A percentile compares a stretch with the other conserved stretches of the same genome.
These are phyloP conservation scores for Tausonia pullulans DNA, from an alignment of 1,284 basidiomycete species.

Conservation along the genomic window DNA sequence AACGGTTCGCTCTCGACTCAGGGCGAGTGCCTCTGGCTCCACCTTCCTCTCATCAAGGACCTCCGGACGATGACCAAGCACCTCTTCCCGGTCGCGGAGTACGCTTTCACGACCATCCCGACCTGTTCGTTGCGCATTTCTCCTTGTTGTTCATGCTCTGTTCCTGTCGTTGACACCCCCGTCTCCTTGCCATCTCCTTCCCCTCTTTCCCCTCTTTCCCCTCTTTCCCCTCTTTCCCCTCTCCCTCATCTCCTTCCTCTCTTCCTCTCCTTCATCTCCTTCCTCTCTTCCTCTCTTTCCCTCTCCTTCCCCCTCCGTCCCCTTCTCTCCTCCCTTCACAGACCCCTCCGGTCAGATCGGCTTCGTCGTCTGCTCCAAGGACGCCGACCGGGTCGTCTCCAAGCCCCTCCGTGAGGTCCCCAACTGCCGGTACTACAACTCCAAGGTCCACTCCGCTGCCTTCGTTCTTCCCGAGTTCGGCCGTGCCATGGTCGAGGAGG, in stretches of 20 bases:
- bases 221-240: too few relatives aligned
- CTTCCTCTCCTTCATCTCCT: too few relatives aligned
- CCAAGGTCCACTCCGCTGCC: constrained; percentile 65
- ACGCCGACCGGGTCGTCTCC: constrained; percentile 54
- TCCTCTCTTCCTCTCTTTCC: too few relatives aligned
- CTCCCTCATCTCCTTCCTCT: too few relatives aligned
- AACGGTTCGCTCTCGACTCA: constrained; percentile 95
- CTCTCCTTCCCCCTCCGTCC: too few relatives aligned
- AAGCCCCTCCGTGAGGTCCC: constrained; percentile 57
- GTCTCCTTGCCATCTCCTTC: too few relatives aligned
- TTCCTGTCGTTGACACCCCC: constrained; percentile 5
- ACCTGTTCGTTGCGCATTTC: constrained; percentile 47
- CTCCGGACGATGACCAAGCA: constrained; percentile 60
- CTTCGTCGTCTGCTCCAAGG: constrained; percentile 83
- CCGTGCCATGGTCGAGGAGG: constrained; percentile 59
- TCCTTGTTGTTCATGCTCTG: background rate
- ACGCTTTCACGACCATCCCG: constrained; percentile 93
- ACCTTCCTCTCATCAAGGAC: constrained; percentile 75
- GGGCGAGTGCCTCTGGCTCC: constrained; percentile 92
- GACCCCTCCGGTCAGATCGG: constrained; percentile 95
- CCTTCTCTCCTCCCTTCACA: constrained; percentile 14
- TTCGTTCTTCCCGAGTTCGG: constrained; percentile 92
- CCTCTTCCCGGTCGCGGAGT: constrained; percentile 78
- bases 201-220: too few relatives aligned
- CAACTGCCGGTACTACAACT: constrained; percentile 76